phyloP scores from a whole-genome alignment of 352 stramenopile species.

The Pythium vanterpoolii region DNA sequence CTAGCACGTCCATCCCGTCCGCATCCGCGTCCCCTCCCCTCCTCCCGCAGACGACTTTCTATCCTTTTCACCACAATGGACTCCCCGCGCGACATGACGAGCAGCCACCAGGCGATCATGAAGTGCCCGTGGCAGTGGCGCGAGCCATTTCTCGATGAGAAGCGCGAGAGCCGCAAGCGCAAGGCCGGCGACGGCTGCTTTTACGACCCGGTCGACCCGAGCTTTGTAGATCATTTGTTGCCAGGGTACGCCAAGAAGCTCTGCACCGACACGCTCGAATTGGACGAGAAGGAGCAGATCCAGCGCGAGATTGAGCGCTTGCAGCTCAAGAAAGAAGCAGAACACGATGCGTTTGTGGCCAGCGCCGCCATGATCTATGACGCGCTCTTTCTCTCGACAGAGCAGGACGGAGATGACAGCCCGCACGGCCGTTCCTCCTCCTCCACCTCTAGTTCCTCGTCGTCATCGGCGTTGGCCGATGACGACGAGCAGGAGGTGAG shows the following conservation, averaged over 20 bases:
- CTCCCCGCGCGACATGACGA: constrained; percentile 38
- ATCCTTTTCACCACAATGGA: constrained; percentile 35
- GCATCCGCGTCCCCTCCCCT: background rate
- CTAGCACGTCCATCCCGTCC: background rate
- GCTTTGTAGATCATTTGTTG: constrained; percentile 80
- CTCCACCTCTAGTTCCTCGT: constrained; percentile 4
- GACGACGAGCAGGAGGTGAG: constrained; percentile 33
- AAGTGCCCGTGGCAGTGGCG: constrained; percentile 89
- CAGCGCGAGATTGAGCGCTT: constrained; percentile 79
- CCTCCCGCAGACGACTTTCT: background rate
- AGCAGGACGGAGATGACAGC: constrained; percentile 21
- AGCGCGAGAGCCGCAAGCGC: constrained; percentile 78
- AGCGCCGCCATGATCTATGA: constrained; percentile 33
- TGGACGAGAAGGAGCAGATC: constrained; percentile 81
- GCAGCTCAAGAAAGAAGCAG: constrained; percentile 66
- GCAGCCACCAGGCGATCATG: constrained; percentile 80
- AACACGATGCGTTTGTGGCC: constrained; percentile 24
- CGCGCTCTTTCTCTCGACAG: constrained; percentile 23
- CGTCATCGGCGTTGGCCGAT: constrained; percentile 7
- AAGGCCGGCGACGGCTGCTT: constrained; percentile 81
- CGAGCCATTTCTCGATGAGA: constrained; percentile 80
- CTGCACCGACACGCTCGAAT: constrained; percentile 60
- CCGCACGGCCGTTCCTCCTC: constrained; percentile 11
- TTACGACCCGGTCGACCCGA: constrained; percentile 84
- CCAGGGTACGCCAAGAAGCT: constrained; percentile 80